phyloP scores from a whole-genome alignment of 2,329 filamentous ascomycete species.

The Alternaria sp. region DNA sequence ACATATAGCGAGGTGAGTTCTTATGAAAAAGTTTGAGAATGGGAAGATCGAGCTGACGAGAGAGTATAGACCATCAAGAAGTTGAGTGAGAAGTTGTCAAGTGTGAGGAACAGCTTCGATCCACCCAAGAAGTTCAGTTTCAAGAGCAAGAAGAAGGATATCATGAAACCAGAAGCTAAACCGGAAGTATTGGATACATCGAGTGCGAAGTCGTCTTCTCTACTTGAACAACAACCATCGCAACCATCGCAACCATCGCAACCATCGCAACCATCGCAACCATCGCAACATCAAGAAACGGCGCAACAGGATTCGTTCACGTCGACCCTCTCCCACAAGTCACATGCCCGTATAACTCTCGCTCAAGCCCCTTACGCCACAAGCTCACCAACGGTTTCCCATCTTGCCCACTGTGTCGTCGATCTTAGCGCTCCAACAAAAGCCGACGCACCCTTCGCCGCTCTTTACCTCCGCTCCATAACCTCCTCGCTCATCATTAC shows the following conservation, averaged over 20 bases:
- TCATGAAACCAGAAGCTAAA: constrained; percentile 42
- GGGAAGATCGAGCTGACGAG: constrained; percentile 54
- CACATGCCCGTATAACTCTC: constrained; percentile 72
- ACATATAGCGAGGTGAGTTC: constrained; percentile 80
- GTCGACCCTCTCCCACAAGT: constrained; percentile 31
- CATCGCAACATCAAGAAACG: constrained; percentile 28
- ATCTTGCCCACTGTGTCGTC: constrained; percentile 75
- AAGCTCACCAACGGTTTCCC: constrained; percentile 75
- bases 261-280: constrained; percentile 48
- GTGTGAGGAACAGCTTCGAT: constrained; percentile 68
- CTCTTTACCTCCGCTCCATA: constrained; percentile 73
- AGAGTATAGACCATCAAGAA: constrained; percentile 74
- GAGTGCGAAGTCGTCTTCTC: background rate
- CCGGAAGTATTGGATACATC: background rate
- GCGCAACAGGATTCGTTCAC: background rate
- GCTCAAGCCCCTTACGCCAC: constrained; percentile 75
- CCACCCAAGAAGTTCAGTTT: constrained; percentile 87
- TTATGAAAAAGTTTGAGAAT: constrained; percentile 77
- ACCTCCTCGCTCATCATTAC: constrained; percentile 76
- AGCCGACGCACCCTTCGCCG: constrained; percentile 67
- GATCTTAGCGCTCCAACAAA: constrained; percentile 75
- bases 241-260: constrained; percentile 40
- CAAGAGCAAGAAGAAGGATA: constrained; percentile 65
- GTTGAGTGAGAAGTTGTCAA: constrained; percentile 79
- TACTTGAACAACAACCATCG: constrained; percentile 41